Evolutionary conservation across 2,329 filamentous ascomycete genomes (phyloP).

Genomic region (Fusarium burgessii): DNA sequence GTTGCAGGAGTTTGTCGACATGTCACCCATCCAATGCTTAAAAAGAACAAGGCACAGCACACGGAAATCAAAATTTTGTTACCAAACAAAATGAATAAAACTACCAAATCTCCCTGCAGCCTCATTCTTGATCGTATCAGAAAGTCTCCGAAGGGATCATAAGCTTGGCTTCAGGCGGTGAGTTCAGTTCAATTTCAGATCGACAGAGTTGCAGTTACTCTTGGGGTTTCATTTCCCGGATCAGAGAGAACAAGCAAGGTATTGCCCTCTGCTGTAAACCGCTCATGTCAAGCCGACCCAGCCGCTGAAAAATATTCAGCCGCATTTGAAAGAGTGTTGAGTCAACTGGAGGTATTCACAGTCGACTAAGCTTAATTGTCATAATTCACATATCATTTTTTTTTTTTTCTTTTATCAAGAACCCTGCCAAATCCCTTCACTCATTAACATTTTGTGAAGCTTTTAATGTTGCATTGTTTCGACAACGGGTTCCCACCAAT

Average conservation of each 20-base stretch:
- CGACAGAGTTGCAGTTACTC: conserved; percentile 24
- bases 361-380: conserved; percentile 4
- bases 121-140: conserved; percentile 7
- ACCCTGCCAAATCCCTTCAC: background rate
- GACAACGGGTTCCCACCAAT: conserved; percentile 9
- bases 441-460: background rate
- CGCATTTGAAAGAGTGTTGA: background rate
- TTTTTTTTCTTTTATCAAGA: background rate
- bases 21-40: background rate
- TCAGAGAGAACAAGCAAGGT: conserved; percentile 28
- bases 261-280: conserved; percentile 10
- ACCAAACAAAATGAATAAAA: conserved; percentile 45
- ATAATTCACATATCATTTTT: conserved; percentile 4
- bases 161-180: conserved; percentile 37
- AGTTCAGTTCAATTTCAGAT: conserved; percentile 28
- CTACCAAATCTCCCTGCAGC: background rate
- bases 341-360: background rate
- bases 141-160: background rate
- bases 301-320: conserved; percentile 31
- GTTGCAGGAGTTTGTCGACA: conserved; percentile 39
- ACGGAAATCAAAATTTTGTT: conserved; percentile 27
- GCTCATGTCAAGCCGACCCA: conserved; percentile 37
- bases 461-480: conserved; percentile 27
- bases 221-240: conserved; percentile 34
- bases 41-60: conserved; percentile 12